Evolutionary conservation across 2,329 filamentous ascomycete genomes (phyloP), one percentile per base, ranked within the genome.

Genomic region (Gyromitra esculenta): DNA sequence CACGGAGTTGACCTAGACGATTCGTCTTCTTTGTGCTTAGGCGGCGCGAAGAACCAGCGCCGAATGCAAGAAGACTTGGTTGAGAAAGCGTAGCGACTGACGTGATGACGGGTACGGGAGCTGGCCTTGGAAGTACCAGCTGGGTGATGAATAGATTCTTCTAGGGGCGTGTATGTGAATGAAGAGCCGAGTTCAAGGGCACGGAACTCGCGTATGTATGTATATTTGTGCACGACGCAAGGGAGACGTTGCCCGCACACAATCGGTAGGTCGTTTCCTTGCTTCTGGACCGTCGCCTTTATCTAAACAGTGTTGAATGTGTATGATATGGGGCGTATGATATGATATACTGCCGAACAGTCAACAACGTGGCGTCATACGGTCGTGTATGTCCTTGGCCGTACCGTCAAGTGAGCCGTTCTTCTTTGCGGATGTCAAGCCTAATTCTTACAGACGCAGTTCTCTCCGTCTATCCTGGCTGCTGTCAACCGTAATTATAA

Each of bases 351-450:
- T 69, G 35, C 21, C 59, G 56, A 64, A 69, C 64, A 41, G 63
- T 77, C 65, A 74, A 77, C 57, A 74, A 65, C 75, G 75, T 77
- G 75, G 75, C 75, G 75, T 76, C 74, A 76, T 76, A 73, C 48
- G 63, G 74, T 65, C 74, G 74, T 77, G 57, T 31, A 31, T 75
- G 64, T 65, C 18, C 66, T 71, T 35, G 73, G 66, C 21, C 31
- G 48, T 70, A 48, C 65, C 25, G 66, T 75, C 66, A 75, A 75
- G 59, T 64, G 63, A 57, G 63, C 54, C 65, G 50, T 52, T 50
- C 69, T 52, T 50, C 69, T 66, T 74, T 68, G 59, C 59, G 56
- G 68, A 73, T 60, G 67, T 67, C 68, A 73, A 72, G 63, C 70
- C 69, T 63, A 64, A 35, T 68, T 62, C 45, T 52, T 35, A 54